Evolutionary conservation across 2,329 filamentous ascomycete genomes (phyloP).

Genomic region (Akanthomyces muscarius): DNA sequence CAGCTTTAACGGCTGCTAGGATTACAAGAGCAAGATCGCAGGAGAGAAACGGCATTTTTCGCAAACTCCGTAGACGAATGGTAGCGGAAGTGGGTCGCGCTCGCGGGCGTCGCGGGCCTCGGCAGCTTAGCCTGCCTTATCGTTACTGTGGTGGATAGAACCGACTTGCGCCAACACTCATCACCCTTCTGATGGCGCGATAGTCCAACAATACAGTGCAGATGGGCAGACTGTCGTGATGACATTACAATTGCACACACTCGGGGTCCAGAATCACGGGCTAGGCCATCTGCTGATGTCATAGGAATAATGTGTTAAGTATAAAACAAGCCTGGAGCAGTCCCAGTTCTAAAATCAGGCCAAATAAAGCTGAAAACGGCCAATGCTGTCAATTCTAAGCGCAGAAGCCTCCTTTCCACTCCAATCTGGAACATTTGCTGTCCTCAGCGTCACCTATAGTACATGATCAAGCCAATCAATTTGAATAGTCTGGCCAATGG

Average conservation of each 20-base stretch:
- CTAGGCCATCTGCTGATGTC: background rate
- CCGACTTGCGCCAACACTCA: background rate
- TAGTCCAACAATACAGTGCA: too few species aligned
- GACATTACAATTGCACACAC: background rate
- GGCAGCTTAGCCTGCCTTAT: conserved; percentile 1
- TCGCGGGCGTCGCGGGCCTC: background rate
- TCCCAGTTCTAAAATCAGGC: conserved; percentile 8
- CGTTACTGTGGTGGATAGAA: background rate
- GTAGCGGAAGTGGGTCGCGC: background rate
- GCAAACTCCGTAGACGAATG: conserved; percentile 11
- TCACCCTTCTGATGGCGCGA: too few species aligned
- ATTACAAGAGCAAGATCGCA: conserved; percentile 9
- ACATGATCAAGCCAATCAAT: background rate
- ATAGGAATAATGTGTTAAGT: background rate
- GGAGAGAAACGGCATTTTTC: conserved; percentile 15
- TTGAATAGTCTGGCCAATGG: background rate
- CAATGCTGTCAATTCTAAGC: background rate
- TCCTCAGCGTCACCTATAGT: conserved; percentile 6
- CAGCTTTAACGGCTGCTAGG: background rate
- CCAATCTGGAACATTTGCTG: background rate
- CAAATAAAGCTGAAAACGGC: background rate
- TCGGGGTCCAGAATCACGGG: background rate
- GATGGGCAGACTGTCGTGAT: background rate
- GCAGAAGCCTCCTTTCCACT: background rate
- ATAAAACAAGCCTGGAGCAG: background rate